Conservation (phyloP, 805 yeast genomes). For the Lipomyces anomalus region DNA sequence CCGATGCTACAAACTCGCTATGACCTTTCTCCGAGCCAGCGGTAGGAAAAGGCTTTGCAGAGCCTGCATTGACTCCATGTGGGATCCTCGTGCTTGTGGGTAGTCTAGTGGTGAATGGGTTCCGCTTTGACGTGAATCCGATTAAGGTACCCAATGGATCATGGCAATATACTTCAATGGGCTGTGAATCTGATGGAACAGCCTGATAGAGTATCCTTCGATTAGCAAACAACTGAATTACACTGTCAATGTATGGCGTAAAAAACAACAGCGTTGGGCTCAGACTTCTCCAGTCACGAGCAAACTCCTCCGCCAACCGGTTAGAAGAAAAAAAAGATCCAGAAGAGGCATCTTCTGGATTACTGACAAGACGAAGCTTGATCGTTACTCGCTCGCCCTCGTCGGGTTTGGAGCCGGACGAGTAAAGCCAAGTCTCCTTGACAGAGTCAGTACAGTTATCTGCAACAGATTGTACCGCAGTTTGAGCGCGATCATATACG, state of each 20-base stretch:
- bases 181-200: constrained; percentile 66
- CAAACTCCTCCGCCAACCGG: constrained; percentile 25
- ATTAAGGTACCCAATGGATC: constrained; percentile 82
- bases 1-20: no score
- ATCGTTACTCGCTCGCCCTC: constrained; percentile 29
- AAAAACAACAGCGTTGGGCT: constrained; percentile 45
- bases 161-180: constrained; percentile 65
- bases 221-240: constrained; percentile 35
- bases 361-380: constrained; percentile 23
- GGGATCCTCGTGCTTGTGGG: constrained; percentile 20
- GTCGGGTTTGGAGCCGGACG: constrained; percentile 31
- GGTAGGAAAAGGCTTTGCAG: no score
- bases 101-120: constrained; percentile 28
- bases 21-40: no score
- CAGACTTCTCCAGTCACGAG: constrained; percentile 47
- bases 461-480: constrained; percentile 6
- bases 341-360: constrained; percentile 5
- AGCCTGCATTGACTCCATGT: constrained; percentile 6
- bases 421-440: constrained; percentile 32
- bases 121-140: constrained; percentile 60
- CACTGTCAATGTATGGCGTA: constrained; percentile 37
- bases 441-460: constrained; percentile 27
- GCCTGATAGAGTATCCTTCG: constrained; percentile 44
- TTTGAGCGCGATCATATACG: constrained; percentile 30
- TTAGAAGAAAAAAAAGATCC: no score